Base-by-base conservation (phyloP, 2,329 filamentous ascomycete genomes). In the Beauveria medogensis region DNA sequence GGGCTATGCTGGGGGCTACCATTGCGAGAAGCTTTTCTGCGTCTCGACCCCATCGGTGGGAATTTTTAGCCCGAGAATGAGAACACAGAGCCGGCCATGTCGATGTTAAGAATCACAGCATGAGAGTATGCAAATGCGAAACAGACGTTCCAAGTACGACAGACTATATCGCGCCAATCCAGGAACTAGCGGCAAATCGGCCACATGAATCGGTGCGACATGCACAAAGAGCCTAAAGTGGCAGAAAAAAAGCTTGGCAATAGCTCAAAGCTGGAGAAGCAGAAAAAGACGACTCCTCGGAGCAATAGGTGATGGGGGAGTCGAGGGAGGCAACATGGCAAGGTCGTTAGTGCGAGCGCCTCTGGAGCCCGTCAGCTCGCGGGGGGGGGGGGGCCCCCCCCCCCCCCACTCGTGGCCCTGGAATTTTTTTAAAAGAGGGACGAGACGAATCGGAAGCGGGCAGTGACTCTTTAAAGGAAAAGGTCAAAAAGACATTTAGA, bases 271-370 rank as follows among this genome's bases (percentile, higher is more conserved):
- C 50, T 60, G 50, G 57, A 60, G 57, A 54, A 47, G 28, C 2
- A 22, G n/a, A n/a, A 24, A 59, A 28, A 26, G 26, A 41, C 26
- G 47, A 60, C 28, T 46, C 56, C 56, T 51, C 40, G 37, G 34
- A 59, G 56, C 12, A 18, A 46, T 3, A 9, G 26, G 54, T 56
- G 50, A 54, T 16, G 48, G 57, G 57, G 57, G 57, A 60, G 57
- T 60, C 57, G 57, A 47, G 48, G 50, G 50, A 60, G 54, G 50
- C 57, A 60, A 60, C 57, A 60, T 60, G 50, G 50, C 57, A 26
- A 47, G 47, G 34, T 12, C 44, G 56, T 59, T 30, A 43, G 55
- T 22, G 53, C 24, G 18, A 22, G 26, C 12, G 34, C 18, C 22
- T 6, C 28, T 51, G 24, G 18, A 7, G 37, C 37, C 43, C 47